Base-by-base conservation (phyloP, 495 filamentous ascomycete species). In the Emericellopsis terricola region DNA sequence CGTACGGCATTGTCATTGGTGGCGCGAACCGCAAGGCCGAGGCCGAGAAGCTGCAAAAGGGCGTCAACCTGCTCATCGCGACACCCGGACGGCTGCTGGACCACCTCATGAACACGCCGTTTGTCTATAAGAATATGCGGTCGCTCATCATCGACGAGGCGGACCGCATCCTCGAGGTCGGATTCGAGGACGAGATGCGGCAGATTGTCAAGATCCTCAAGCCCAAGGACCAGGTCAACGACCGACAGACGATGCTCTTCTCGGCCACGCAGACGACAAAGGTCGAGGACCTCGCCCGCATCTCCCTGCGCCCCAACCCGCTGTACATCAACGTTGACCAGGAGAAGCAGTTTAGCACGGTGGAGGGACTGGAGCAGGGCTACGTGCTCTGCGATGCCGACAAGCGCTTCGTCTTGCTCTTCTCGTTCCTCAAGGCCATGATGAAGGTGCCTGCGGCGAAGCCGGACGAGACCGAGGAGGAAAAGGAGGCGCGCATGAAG, bases 221-320 rank as follows among this genome's bases (percentile, higher is more conserved):
- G n/a, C 21, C 21, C 21, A 23, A 35, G n/a, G 23, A 11, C 23
- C 89, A 89, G 17, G 73, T 73, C 39, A 77, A 86, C 23, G 78
- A 87, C 37, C 65, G 91, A 26, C 89, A 97, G 49, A 96, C 89
- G 0, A 85, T 91, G 75, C 73, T 97, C 8, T 97, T 97, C 65
- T 92, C 83, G 15, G 89, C 89, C 8, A 97, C 89, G 1, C 89
- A 96, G 49, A 97, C 91, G 2, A 96, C 91, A 31, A 96, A 96
- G 53, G 91, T 97, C 41, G 87, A 96, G 52, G 89, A 97, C 52
- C 59, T 97, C 16, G 89, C 89, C 4, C 68, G 89, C 27, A 92
- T 97, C 48, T 96, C 89, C 3, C 69, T 97, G 18, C 70, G 81
- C 19, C 78, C 87, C 1, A 86, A 91, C 3, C 89, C 89, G 1